Conservation (phyloP, 768 basidiomycete species). For the Arthromyces matolae region DNA sequence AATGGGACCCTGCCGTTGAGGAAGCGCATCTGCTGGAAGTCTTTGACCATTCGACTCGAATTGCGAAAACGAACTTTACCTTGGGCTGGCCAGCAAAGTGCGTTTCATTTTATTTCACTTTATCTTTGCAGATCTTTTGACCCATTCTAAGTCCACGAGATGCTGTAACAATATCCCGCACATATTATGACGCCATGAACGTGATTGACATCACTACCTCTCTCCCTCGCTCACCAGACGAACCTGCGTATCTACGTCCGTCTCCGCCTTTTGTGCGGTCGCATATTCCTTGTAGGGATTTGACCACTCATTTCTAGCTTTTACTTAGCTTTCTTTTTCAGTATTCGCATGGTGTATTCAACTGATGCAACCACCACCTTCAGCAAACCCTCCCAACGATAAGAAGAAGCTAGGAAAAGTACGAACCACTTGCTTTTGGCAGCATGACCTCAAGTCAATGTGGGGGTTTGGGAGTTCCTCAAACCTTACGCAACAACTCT, state of each 20-base stretch:
- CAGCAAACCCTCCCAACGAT: constrained; percentile 24
- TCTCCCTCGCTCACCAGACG: constrained; percentile 86
- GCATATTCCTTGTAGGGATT: constrained; percentile 59
- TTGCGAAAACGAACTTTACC: constrained; percentile 86
- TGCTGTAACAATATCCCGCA: constrained; percentile 87
- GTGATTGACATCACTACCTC: constrained; percentile 91
- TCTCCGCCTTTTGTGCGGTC: constrained; percentile 92
- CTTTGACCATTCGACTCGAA: constrained; percentile 80
- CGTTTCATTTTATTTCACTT: constrained; percentile 27
- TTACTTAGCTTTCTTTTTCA: constrained; percentile 25
- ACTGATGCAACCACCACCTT: constrained; percentile 39
- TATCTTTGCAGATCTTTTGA: constrained; percentile 4
- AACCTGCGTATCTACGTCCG: constrained; percentile 87
- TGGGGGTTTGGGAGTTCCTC: constrained; percentile 76
- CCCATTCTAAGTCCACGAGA: constrained; percentile 73
- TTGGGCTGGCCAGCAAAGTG: constrained; percentile 97
- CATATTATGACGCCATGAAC: constrained; percentile 75
- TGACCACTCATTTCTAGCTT: constrained; percentile 3
- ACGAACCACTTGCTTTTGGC: constrained; percentile 91
- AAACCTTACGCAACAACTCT: constrained; percentile 72
- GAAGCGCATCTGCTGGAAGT: constrained; percentile 78
- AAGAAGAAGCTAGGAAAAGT: constrained; percentile 45
- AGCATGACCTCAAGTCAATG: constrained; percentile 84
- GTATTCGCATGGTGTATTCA: constrained; percentile 97
- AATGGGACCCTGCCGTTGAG: constrained; percentile 95